Percentiles rank a stretch among this genome's conserved stretches.
These are phyloP conservation scores for Cunninghamia lanceolata DNA, from an alignment of 75 land plant species.

Conservation along the genomic window DNA sequence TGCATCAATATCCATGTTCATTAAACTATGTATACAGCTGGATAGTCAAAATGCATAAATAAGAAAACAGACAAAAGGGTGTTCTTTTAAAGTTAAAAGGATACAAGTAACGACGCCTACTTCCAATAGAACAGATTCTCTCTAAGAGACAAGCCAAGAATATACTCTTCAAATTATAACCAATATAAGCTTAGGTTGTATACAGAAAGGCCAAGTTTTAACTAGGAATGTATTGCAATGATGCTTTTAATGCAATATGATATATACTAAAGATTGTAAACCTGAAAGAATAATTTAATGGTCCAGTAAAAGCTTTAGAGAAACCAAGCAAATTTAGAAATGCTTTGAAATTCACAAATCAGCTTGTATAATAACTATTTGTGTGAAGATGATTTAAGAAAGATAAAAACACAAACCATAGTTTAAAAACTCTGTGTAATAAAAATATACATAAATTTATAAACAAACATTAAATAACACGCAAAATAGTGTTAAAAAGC, in stretches of 20 bases:
- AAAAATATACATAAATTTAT: too few relatives aligned
- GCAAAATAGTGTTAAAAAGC: too few relatives aligned
- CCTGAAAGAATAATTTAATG: not conserved
- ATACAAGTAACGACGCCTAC: not conserved
- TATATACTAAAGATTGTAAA: not conserved
- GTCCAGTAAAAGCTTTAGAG: too few relatives aligned
- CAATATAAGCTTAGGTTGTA: not conserved
- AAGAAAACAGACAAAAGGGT: not conserved
- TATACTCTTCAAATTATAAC: not conserved
- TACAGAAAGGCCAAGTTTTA: not conserved
- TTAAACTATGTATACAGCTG: not conserved
- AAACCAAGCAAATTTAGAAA: too few relatives aligned
- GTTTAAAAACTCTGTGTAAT: too few relatives aligned
- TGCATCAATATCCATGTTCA: constrained; percentile 11
- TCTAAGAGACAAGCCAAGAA: not conserved
- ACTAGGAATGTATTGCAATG: not conserved
- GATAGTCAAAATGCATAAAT: not conserved
- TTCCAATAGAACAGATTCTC: not conserved
- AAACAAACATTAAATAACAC: too few relatives aligned
- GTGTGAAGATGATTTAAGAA: too few relatives aligned
- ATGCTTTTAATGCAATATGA: not conserved
- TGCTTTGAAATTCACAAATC: too few relatives aligned
- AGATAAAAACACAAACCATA: too few relatives aligned
- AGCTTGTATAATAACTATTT: too few relatives aligned
- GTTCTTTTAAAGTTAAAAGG: not conserved